Conservation (phyloP, 1,284 basidiomycete genomes). For the Malassezia furfur region DNA sequence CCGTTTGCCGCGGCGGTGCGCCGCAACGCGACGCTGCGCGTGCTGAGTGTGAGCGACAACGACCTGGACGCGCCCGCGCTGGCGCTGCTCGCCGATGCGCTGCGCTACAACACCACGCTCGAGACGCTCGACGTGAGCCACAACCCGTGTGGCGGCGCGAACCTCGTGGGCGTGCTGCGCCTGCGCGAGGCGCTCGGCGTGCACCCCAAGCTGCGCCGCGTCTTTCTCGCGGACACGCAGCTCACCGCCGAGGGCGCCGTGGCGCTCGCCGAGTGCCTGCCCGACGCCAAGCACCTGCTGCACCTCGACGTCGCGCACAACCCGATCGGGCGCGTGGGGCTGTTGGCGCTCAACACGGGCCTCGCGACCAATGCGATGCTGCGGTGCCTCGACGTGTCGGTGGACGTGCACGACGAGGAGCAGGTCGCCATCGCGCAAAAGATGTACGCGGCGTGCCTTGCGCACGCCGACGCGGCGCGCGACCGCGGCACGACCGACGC, state of each 20-base stretch:
- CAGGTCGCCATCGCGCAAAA: not conserved
- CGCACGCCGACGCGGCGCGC: not conserved
- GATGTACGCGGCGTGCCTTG: not conserved
- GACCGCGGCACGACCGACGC: not conserved
- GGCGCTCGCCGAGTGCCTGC: conserved; percentile 87
- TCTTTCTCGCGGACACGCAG: conserved; percentile 77
- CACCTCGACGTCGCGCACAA: conserved; percentile 58
- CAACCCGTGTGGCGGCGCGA: conserved; percentile 84
- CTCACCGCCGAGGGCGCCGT: conserved; percentile 80
- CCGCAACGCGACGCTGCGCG: conserved; percentile 85
- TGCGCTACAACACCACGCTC: conserved; percentile 88
- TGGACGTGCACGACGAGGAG: not conserved
- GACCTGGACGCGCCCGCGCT: conserved; percentile 75
- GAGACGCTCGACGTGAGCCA: conserved; percentile 87
- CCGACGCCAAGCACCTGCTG: conserved; percentile 73
- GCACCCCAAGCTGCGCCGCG: conserved; percentile 78
- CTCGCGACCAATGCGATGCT: conserved; percentile 73
- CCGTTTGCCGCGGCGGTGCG: conserved; percentile 92
- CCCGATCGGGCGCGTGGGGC: conserved; percentile 55
- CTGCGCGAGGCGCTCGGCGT: conserved; percentile 75
- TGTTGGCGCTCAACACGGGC: conserved; percentile 62
- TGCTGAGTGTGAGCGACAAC: conserved; percentile 87
- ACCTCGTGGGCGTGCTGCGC: conserved; percentile 65
- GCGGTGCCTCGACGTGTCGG: conserved; percentile 71
- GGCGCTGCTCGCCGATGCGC: conserved; percentile 71